Evolutionary conservation across 2,329 filamentous ascomycete genomes (phyloP), one percentile per base, ranked within the genome.

Genomic region (Botrytis squamosa): DNA sequence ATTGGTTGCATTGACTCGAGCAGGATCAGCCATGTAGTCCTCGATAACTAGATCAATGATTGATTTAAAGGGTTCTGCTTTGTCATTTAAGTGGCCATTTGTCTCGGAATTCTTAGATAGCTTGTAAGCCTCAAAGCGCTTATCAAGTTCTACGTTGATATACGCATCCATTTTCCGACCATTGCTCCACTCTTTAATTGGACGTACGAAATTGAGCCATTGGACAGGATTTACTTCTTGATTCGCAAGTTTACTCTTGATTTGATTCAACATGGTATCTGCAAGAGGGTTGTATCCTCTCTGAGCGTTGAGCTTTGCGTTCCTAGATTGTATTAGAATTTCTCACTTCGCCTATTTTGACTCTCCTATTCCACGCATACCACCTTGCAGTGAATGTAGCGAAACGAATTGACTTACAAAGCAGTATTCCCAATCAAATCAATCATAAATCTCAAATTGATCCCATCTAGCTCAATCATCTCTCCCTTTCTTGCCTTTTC

Each of bases 11-110:
- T 69, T 38, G 3, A 14, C 18, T 14, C 49, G 44, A 63, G 70
- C 29, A 65, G 73, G 71, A 60, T 75, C 64, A 33, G 59, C 38
- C 62, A 77, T 74, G 60, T 79, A 79, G 36, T 75, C 73, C 29
- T 78, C 70, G 6, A 78, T 69, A 40, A 76, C 76, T 4, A 78
- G 60, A 52, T 75, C 74, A 33, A 79, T 78, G 59, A 78, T 72
- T 8, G 77, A 77, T 55, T 71, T 73, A 6, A 64, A 71, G 14
- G 22, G 4, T 49, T 46, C 59, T 36, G 60, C 60, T 3, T 66
- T 42, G 18, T 70, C 42, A 10, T 70, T 18, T 33, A 59, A 62
- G 8, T 38, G 44, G 18, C 20, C 65, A 42, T 74, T 44, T 22
- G 33, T 68, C 20, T 74, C 76, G 25, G 66, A 67, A 38, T 52